Base-by-base conservation (phyloP, 345 rosid genomes). In the Litchi chinensis region DNA sequence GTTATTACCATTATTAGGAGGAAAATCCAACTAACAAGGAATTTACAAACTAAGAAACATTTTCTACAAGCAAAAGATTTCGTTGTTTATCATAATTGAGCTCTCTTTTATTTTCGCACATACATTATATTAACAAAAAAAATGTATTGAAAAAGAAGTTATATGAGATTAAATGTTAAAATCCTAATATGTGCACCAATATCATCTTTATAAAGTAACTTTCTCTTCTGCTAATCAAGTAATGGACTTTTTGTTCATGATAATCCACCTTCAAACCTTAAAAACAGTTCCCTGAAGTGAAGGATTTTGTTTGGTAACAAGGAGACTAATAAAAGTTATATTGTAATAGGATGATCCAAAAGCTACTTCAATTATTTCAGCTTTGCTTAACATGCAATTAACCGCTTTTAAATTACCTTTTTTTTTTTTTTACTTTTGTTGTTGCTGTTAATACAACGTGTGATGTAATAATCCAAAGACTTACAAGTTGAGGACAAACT, bases 321-420 rank as follows among this genome's bases (percentile, higher is more conserved):
- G 57, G 44, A 76, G 77, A 74, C 78, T 66, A 66, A 21, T 40
- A 37, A 41, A 41, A 41, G 44, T 41, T 41, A 6, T 41, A 41
- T 12, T 11, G 8, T 15, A 5, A 74, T 37, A 37, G 69, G 16
- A 19, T 32, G 37, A 7, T 52, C 13, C 50, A 46, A 54, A 54
- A 54, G n/a, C 59, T 16, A 54, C 59, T 54, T 8, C 59, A 54
- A 5, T 54, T 54, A 2, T 62, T 11, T 46, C 32, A 46, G 59
- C 69, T 76, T 76, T 84, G 80, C 87, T 80, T 86, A 24, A n/a
- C 41, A 28, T 41, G 68, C 62, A 77, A 86, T 75, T 76, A 7
- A 46, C 48, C 80, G 56, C 32, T 68, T 48, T 9, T n/a, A 18
- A 43, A 70, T 10, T 37, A 56, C 24, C 6, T n/a, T 8, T 60